Percentiles rank a stretch among this genome's conserved stretches.
Evolutionary conservation across 139 green algal genomes (phyloP).

Genomic region (Eudorina sp.): DNA sequence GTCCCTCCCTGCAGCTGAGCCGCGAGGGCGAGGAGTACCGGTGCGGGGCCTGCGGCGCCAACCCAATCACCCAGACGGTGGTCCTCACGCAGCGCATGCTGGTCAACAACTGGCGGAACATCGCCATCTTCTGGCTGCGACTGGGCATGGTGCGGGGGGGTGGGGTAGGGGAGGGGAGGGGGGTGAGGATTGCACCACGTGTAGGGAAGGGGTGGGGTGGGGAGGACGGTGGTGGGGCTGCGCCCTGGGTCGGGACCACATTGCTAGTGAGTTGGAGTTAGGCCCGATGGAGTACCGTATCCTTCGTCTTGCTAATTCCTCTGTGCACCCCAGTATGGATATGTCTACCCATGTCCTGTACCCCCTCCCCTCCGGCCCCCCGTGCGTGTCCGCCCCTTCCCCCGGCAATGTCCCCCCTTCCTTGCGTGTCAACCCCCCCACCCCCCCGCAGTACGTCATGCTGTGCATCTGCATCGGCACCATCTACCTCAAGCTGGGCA

Average conservation of each 20-base stretch:
- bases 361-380: too few species aligned
- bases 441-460: conserved; percentile 44
- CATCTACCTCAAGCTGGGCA: conserved; percentile 67
- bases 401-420: not conserved
- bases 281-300: too few species aligned
- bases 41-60: not conserved
- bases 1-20: conserved; percentile 19
- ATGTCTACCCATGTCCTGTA: too few species aligned
- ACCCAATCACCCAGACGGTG: conserved; percentile 33
- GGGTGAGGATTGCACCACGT: not conserved
- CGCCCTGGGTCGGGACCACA: too few species aligned
- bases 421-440: not conserved
- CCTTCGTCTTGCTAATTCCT: too few species aligned
- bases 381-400: too few species aligned
- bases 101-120: conserved; percentile 76
- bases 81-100: conserved; percentile 62
- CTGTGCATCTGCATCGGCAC: conserved; percentile 66
- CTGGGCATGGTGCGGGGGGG: conserved; percentile 55
- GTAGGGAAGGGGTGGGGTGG: too few species aligned
- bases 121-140: conserved; percentile 81
- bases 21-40: conserved; percentile 5
- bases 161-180: not conserved
- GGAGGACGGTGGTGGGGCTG: too few species aligned
- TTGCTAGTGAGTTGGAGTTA: too few species aligned
- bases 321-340: too few species aligned